Evolutionary conservation across 306 rosid species (phyloP), one percentile per base, ranked within the genome.

Genomic region (Trifolium dubium): DNA sequence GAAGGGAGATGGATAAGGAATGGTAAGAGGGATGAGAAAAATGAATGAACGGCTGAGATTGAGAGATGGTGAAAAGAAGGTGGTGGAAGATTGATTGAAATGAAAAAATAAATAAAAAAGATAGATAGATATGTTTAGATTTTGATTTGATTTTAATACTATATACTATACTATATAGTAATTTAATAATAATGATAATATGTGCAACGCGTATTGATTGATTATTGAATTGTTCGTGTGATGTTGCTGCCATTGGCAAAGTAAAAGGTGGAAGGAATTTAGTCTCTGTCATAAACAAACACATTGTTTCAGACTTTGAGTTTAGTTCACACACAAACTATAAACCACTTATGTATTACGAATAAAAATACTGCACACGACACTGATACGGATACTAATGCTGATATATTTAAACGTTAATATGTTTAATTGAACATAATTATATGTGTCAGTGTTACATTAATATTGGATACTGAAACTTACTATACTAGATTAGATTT

Each of bases 281-380:
- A 60, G 96, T 85, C 89, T 10, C 30, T 56, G 82, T 85, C 92
- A 76, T 73, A 12, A 65, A 75, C 2, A 77, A 23, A 23, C 23
- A 23, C 23, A 23, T 23, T 23, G 23, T 23, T 23, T 23, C 75
- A 84, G 76, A 58, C 72, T 74, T 14, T 69, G 69, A 47, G 54
- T 67, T 53, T 64, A 8, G 46, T 53, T 53, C 59, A 17, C 59
- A 46, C 51, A 23, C 23, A 23, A 23, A 23, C 23, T 23, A 23
- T 23, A 1, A 23, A 23, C 23, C 23, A 23, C 23, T 23, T 23
- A 23, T 0, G 23, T 23, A 23, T 23, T 23, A 0, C 23, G n/a
- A n/a, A n/a, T n/a, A n/a, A n/a, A n/a, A n/a, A n/a, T 23, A 23
- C 23, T 23, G 23, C 23, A 23, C 23, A 23, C 23, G 23, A 23